A percentile compares a stretch with the other conserved stretches of the same genome.
Evolutionary conservation across 441 rosid genomes (phyloP).

Genomic region (Breynia disticha): DNA sequence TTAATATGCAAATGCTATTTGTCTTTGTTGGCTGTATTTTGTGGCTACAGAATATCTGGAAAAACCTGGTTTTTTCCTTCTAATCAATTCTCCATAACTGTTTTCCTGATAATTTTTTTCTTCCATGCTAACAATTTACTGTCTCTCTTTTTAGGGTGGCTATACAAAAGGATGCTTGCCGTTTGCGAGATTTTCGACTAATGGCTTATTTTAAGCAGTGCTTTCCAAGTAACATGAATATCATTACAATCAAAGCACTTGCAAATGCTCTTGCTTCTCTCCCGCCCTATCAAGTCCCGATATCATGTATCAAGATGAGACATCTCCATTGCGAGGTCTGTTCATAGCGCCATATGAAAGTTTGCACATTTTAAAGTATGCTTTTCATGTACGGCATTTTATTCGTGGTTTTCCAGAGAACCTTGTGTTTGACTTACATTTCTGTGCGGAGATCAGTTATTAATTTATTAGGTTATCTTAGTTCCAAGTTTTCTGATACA

Average conservation of each 20-base stretch:
- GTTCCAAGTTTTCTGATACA: constrained; percentile 5
- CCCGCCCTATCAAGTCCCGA: constrained; percentile 81
- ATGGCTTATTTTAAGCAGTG: no score
- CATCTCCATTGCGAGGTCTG: constrained; percentile 86
- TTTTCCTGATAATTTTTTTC: no score
- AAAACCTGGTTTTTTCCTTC: no score
- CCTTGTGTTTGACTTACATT: background rate
- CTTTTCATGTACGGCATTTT: background rate
- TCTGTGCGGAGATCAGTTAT: constrained; percentile 2
- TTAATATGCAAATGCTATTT: no score
- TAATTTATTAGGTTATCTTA: constrained; percentile 2
- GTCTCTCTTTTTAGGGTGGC: no score
- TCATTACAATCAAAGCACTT: constrained; percentile 69
- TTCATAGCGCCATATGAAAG: constrained; percentile 12
- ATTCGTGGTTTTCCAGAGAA: background rate
- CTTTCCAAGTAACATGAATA: constrained; percentile 14
- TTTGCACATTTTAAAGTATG: background rate
- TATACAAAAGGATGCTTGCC: no score
- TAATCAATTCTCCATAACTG: no score
- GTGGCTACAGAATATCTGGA: no score
- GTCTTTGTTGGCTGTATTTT: no score
- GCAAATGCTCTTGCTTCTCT: constrained; percentile 74
- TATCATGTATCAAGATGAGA: constrained; percentile 55
- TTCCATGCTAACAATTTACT: no score
- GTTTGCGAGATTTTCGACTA: no score